Conservation (phyloP, 208 protist genomes). For the Crithidia thermophila region DNA sequence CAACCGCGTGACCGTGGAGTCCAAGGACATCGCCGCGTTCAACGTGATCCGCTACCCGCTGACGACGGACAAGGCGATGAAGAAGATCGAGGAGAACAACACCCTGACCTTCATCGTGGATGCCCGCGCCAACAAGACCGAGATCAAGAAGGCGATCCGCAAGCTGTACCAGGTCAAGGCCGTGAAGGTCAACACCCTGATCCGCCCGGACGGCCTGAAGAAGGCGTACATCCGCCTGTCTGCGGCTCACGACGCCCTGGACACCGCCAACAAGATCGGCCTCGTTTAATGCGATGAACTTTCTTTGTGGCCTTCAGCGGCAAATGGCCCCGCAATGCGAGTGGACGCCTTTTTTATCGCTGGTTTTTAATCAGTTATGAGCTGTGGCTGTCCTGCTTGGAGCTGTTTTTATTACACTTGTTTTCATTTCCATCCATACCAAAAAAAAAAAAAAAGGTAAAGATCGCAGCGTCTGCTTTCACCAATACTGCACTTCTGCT, state of each 20-base stretch:
- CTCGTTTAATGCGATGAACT: slow-evolving; percentile 68
- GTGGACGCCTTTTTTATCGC: neutral
- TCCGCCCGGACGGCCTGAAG: slow-evolving; percentile 98
- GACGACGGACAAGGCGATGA: slow-evolving; percentile 98
- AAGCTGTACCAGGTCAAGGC: slow-evolving; percentile 98
- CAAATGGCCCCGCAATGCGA: too few species aligned
- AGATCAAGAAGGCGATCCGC: slow-evolving; percentile 98
- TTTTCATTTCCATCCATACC: neutral
- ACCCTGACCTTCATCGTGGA: slow-evolving; percentile 99
- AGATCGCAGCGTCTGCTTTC: neutral
- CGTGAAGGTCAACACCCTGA: slow-evolving; percentile 99
- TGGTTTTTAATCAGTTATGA: neutral
- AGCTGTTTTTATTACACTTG: neutral
- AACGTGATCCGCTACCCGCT: slow-evolving; percentile 97
- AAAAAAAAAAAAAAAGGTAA: neutral
- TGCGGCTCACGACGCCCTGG: slow-evolving; percentile 96
- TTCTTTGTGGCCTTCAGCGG: slow-evolving; percentile 7
- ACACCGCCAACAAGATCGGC: slow-evolving; percentile 99
- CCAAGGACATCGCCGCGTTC: slow-evolving; percentile 89
- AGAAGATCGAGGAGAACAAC: slow-evolving; percentile 99
- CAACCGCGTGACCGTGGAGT: slow-evolving; percentile 86
- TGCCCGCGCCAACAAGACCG: slow-evolving; percentile 96
- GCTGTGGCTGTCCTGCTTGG: neutral
- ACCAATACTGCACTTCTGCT: too few species aligned
- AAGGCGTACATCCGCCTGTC: slow-evolving; percentile 99